A percentile compares a stretch with the other conserved stretches of the same genome.
Conservation (phyloP, 306 rosid species). For the Mucuna pruriens region DNA sequence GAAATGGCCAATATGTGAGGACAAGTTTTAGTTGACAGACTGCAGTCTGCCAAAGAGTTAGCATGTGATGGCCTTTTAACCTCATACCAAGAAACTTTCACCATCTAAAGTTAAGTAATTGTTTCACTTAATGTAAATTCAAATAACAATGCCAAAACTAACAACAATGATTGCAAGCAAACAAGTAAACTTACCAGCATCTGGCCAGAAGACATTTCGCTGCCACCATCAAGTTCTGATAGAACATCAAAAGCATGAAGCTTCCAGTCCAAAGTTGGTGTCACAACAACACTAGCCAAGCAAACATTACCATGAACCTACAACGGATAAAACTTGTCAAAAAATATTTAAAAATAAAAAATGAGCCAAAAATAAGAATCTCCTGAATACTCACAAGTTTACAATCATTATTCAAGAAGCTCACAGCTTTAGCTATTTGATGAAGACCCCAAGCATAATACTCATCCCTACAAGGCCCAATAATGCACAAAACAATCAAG, state of each 20-base stretch:
- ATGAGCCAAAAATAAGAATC: neutral
- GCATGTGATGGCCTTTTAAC: conserved; percentile 1
- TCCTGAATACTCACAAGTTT: conserved; percentile 75
- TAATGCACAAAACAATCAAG: neutral
- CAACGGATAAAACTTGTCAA: conserved; percentile 43
- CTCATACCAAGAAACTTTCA: conserved; percentile 16
- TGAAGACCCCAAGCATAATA: conserved; percentile 95
- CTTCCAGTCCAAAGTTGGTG: conserved; percentile 98
- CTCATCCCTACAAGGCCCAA: conserved; percentile 74
- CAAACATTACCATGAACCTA: conserved; percentile 97
- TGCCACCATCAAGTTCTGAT: conserved; percentile 77
- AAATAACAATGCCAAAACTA: conserved; percentile 22
- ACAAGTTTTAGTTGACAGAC: conserved; percentile 13
- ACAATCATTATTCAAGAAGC: conserved; percentile 98
- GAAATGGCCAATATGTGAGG: conserved; percentile 34
- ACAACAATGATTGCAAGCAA: conserved; percentile 28
- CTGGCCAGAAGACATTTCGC: conserved; percentile 67
- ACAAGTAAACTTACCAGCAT: conserved; percentile 76
- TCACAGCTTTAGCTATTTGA: conserved; percentile 97
- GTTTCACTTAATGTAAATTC: neutral
- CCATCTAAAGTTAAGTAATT: conserved; percentile 11
- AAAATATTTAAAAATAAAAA: neutral
- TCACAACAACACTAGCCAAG: conserved; percentile 95
- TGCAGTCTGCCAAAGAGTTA: conserved; percentile 16
- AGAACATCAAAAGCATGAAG: conserved; percentile 97